Percentiles rank a stretch among this genome's conserved stretches.
Conservation (phyloP, 1,284 basidiomycete genomes). For the Boletus holoroseus region DNA sequence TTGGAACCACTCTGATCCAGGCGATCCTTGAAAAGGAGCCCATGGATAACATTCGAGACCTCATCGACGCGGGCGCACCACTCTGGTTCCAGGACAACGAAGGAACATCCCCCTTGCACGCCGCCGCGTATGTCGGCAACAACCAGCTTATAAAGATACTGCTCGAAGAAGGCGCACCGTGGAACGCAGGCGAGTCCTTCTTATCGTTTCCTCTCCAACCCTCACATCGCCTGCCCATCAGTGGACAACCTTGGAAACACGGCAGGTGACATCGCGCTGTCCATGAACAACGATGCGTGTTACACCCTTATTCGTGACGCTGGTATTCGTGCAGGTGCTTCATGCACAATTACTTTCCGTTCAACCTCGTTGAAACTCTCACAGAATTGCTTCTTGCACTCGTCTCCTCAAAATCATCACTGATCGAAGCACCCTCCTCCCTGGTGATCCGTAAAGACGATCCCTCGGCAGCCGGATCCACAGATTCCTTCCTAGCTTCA, state of each 20-base stretch:
- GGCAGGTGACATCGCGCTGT: constrained; percentile 84
- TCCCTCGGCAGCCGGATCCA: constrained; percentile 67
- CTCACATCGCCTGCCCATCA: constrained; percentile 27
- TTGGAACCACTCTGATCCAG: constrained; percentile 55
- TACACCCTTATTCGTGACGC: constrained; percentile 80
- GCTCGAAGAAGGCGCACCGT: constrained; percentile 80
- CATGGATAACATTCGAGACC: constrained; percentile 43
- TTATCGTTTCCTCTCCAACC: neutral
- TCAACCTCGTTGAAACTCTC: constrained; percentile 7
- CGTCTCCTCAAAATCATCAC: constrained; percentile 44
- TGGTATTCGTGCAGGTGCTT: constrained; percentile 75
- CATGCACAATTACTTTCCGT: constrained; percentile 2
- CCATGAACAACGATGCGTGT: constrained; percentile 69
- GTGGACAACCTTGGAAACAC: constrained; percentile 77
- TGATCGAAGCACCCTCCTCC: constrained; percentile 38
- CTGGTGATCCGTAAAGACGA: constrained; percentile 56
- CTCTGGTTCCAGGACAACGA: constrained; percentile 89
- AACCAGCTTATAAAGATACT: constrained; percentile 59
- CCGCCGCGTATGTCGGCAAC: constrained; percentile 76
- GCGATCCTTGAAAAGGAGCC: constrained; percentile 53
- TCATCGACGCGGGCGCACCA: constrained; percentile 73
- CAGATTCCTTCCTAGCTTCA: constrained; percentile 70
- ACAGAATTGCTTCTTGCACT: constrained; percentile 63
- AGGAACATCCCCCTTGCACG: constrained; percentile 83
- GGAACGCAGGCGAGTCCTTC: constrained; percentile 72